A percentile compares a stretch with the other conserved stretches of the same genome.
Conservation (phyloP, 192 early-diverging fungal genomes). For the Phlyctochytrium planicorne region DNA sequence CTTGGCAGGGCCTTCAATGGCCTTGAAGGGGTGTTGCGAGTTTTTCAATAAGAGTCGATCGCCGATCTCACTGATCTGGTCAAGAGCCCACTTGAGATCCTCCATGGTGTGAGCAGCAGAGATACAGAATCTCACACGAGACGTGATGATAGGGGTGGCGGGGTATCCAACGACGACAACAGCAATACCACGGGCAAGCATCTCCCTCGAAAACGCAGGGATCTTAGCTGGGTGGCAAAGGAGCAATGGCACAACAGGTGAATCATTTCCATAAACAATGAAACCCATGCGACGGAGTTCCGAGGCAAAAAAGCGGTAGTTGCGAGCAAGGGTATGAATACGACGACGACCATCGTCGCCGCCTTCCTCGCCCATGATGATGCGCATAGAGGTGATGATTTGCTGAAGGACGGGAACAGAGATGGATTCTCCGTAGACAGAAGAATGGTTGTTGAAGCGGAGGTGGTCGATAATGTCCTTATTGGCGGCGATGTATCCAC, state of each 20-base stretch:
- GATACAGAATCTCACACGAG: constrained; percentile 92
- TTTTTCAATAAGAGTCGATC: constrained; percentile 38
- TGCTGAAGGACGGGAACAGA: constrained; percentile 84
- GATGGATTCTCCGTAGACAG: constrained; percentile 90
- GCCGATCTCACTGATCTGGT: constrained; percentile 50
- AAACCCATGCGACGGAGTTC: constrained; percentile 87
- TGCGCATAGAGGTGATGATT: constrained; percentile 82
- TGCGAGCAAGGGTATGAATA: constrained; percentile 82
- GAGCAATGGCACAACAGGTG: constrained; percentile 88
- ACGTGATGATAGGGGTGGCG: constrained; percentile 95
- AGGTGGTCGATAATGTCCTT: constrained; percentile 78
- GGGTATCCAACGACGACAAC: constrained; percentile 97
- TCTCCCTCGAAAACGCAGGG: constrained; percentile 92
- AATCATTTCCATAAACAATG: constrained; percentile 89
- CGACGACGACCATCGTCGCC: constrained; percentile 76
- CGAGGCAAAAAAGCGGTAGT: constrained; percentile 79
- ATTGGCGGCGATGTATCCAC: constrained; percentile 87
- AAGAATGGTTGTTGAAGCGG: constrained; percentile 74
- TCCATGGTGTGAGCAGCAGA: constrained; percentile 91
- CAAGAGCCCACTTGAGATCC: constrained; percentile 66
- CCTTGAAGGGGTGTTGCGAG: no score
- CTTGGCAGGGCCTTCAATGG: no score
- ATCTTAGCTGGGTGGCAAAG: constrained; percentile 96
- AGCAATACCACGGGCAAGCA: constrained; percentile 83
- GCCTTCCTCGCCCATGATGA: constrained; percentile 91